Conservation (phyloP, 495 filamentous ascomycete species). For the Trichoderma erinaceum region DNA sequence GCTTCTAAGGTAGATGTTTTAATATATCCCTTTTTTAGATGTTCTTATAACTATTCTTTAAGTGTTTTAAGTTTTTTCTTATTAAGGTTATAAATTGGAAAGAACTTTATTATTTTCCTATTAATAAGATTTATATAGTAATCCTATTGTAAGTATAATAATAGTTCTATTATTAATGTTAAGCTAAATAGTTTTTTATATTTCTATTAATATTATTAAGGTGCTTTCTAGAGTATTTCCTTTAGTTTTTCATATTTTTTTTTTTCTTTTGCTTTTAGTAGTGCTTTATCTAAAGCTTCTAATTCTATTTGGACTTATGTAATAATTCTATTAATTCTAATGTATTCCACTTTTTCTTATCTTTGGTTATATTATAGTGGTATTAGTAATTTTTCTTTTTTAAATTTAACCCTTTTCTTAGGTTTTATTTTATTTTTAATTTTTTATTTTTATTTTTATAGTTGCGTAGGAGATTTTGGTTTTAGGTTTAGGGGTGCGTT, state of each 20-base stretch:
- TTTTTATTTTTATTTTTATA: not conserved
- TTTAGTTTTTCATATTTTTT: not conserved
- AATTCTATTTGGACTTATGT: not conserved
- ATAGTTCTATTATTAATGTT: not conserved
- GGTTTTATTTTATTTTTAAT: not conserved
- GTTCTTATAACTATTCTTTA: not conserved
- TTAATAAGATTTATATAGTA: not conserved
- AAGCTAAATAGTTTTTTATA: not conserved
- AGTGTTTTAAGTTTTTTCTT: not conserved
- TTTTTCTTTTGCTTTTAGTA: not conserved
- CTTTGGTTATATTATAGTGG: not conserved
- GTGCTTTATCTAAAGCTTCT: not conserved
- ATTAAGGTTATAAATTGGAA: not conserved
- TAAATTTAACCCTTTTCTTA: not conserved
- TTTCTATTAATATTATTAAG: not conserved
- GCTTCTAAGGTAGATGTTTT: not conserved
- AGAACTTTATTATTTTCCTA: not conserved
- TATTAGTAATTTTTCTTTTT: not conserved
- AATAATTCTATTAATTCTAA: not conserved
- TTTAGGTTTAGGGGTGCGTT: not conserved
- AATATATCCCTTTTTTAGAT: not conserved
- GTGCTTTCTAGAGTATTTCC: not conserved
- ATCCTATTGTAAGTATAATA: not conserved
- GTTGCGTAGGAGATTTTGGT: not conserved
- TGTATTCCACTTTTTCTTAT: not conserved